phyloP scores from a whole-genome alignment of 2,329 filamentous ascomycete species.

The Trichoderma atrobrunneum region DNA sequence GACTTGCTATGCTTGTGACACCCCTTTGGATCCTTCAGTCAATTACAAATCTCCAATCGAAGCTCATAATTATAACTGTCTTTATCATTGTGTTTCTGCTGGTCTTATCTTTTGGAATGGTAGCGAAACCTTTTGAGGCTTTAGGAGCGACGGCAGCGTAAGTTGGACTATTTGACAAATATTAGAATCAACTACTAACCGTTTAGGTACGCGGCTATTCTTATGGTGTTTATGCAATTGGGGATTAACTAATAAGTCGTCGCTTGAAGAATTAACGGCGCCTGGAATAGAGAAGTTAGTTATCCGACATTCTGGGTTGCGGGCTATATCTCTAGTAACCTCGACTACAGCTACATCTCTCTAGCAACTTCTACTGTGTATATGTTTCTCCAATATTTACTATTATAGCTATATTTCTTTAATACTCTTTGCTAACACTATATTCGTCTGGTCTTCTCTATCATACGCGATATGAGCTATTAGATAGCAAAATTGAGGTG shows the following conservation, averaged over 20 bases:
- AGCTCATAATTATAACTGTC: background rate
- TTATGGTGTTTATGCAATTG: background rate
- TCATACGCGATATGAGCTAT: accelerated
- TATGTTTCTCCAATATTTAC: too few relatives aligned
- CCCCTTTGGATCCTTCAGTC: background rate
- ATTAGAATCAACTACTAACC: background rate
- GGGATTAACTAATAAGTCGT: background rate
- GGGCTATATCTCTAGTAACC: too few relatives aligned
- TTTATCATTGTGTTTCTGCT: background rate
- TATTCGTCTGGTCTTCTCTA: too few relatives aligned
- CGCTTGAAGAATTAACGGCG: background rate
- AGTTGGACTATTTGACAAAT: background rate
- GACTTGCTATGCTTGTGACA: background rate
- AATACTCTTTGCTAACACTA: too few relatives aligned
- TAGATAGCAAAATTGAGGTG: background rate
- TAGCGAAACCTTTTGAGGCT: background rate
- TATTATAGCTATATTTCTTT: too few relatives aligned
- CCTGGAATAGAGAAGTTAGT: too few relatives aligned
- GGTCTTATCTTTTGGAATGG: background rate
- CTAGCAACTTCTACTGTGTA: too few relatives aligned
- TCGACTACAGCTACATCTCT: too few relatives aligned
- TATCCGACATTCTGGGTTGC: too few relatives aligned
- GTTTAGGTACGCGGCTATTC: background rate
- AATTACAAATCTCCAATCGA: background rate
- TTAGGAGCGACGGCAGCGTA: background rate